These are phyloP conservation scores for Pythium diclinum DNA, from an alignment of 352 stramenopile genomes.

Conservation along the genomic window DNA sequence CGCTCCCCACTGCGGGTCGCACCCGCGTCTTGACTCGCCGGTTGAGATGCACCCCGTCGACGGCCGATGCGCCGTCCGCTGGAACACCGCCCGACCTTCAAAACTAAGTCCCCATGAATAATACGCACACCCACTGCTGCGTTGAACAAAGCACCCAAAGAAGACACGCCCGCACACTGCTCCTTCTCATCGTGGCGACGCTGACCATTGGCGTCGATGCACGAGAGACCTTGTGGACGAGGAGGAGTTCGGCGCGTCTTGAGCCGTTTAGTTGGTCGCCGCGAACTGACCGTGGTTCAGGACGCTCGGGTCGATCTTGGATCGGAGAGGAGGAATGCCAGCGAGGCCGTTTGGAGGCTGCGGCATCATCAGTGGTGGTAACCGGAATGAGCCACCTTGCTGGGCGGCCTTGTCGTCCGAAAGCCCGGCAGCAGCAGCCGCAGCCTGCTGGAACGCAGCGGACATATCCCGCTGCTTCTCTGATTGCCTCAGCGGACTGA, in stretches of 20 bases:
- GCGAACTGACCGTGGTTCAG: slow-evolving; percentile 49
- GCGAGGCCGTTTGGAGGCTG: slow-evolving; percentile 36
- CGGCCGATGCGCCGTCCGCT: not conserved
- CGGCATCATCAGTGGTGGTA: slow-evolving; percentile 63
- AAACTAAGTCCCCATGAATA: slow-evolving; percentile 3
- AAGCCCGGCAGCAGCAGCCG: slow-evolving; percentile 22
- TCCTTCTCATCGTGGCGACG: not conserved
- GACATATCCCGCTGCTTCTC: slow-evolving; percentile 30
- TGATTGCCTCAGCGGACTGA: slow-evolving; percentile 50
- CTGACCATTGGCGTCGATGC: slow-evolving; percentile 10
- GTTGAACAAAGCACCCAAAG: not conserved
- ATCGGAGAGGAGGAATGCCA: slow-evolving; percentile 65
- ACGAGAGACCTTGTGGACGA: not conserved
- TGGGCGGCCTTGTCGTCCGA: not conserved
- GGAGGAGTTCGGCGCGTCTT: not conserved
- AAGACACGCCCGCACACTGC: not conserved
- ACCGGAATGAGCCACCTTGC: slow-evolving; percentile 32
- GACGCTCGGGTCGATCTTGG: slow-evolving; percentile 75
- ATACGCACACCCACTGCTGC: slow-evolving; percentile 2
- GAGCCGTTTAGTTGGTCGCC: slow-evolving; percentile 37
- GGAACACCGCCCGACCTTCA: not conserved
- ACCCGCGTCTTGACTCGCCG: not conserved
- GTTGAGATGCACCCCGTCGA: not conserved
- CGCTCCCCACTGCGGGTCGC: slow-evolving; percentile 1
- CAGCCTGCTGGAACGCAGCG: slow-evolving; percentile 22